These are phyloP conservation scores for Plasmodium falciparum DNA, from an alignment of 169 alveolate genomes.

Conservation along the genomic window DNA sequence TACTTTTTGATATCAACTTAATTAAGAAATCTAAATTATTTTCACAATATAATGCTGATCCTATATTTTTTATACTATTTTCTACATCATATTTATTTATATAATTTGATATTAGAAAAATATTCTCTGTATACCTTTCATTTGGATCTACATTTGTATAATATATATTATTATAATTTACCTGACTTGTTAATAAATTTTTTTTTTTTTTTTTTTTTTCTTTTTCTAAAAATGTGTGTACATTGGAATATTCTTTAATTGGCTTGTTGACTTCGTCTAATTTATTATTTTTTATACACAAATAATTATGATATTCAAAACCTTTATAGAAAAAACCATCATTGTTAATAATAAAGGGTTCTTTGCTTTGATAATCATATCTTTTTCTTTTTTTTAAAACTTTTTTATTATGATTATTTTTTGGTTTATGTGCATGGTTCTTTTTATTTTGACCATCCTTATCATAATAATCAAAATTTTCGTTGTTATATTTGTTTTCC, in stretches of 20 bases:
- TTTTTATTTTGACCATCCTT: too few species aligned
- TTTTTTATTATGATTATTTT: too few species aligned
- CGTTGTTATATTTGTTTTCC: neutral
- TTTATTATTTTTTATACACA: slow-evolving; percentile 39
- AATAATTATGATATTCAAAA: slow-evolving; percentile 25
- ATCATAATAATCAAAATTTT: neutral
- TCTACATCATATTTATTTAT: slow-evolving; percentile 32
- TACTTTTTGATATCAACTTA: slow-evolving; percentile 48
- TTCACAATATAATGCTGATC: slow-evolving; percentile 45
- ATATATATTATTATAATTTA: neutral
- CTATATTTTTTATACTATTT: slow-evolving; percentile 42
- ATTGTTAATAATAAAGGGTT: slow-evolving; percentile 15
- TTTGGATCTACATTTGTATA: neutral
- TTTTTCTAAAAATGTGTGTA: neutral
- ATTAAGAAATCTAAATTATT: slow-evolving; percentile 68
- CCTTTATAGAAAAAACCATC: slow-evolving; percentile 14
- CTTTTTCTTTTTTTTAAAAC: neutral
- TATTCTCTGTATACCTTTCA: neutral
- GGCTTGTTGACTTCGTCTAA: slow-evolving; percentile 70
- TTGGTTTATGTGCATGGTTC: too few species aligned
- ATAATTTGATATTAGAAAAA: slow-evolving; percentile 26
- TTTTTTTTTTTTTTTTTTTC: neutral
- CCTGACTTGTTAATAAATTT: neutral
- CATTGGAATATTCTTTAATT: neutral
- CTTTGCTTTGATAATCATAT: neutral